These are phyloP conservation scores for Fomitiporia mediterranea DNA, from an alignment of 1,284 basidiomycete species.

Conservation along the genomic window DNA sequence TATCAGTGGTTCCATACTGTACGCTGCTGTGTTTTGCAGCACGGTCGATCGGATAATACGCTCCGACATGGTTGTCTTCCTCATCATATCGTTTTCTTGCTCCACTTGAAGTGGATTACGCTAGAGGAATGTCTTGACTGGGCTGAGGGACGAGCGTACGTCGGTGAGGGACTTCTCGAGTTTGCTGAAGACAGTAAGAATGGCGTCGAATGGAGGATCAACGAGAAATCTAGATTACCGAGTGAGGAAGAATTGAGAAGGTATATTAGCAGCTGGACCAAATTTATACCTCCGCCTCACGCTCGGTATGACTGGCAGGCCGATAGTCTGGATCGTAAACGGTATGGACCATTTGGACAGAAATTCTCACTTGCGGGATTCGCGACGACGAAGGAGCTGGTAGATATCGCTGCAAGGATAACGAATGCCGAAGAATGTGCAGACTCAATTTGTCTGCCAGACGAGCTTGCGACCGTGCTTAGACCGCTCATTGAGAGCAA, in stretches of 20 bases:
- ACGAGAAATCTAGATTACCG: background rate
- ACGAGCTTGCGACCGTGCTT: background rate
- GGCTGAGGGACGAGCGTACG: background rate
- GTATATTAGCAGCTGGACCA: background rate
- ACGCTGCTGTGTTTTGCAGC: background rate
- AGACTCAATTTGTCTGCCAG: background rate
- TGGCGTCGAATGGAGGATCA: background rate
- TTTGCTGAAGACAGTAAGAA: background rate
- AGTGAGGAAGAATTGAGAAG: background rate
- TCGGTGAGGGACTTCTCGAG: background rate
- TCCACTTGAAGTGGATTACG: background rate
- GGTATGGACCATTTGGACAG: conserved; percentile 5
- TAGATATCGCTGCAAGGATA: background rate
- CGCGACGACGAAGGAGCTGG: background rate
- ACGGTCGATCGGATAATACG: background rate
- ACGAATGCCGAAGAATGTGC: background rate
- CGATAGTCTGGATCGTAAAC: background rate
- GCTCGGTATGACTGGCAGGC: background rate
- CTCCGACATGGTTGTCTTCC: background rate
- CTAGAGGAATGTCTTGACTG: background rate
- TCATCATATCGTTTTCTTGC: background rate
- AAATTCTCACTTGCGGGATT: background rate
- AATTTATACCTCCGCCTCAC: background rate
- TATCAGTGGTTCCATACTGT: conserved; percentile 3
- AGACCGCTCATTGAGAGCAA: background rate